Conservation (phyloP, 2,329 filamentous ascomycete genomes). For the Colletotrichum sp. region DNA sequence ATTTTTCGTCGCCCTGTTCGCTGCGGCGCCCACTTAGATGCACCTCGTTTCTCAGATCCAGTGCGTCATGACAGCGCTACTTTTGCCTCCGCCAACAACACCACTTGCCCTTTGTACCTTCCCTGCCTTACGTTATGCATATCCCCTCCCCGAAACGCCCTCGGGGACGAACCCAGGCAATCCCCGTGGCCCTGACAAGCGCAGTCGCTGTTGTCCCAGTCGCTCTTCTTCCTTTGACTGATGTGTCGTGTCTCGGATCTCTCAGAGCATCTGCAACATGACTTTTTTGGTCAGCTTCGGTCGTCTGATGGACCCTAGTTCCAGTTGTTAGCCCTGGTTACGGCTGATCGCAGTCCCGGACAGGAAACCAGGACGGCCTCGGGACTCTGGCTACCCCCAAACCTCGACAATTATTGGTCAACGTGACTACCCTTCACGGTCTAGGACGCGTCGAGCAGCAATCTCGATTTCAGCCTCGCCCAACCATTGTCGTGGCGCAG, state of each 20-base stretch:
- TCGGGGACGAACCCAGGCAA: background rate
- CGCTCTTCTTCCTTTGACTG: background rate
- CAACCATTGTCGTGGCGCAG: background rate
- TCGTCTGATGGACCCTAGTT: background rate
- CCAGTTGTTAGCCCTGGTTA: background rate
- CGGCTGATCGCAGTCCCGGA: background rate
- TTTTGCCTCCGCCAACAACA: background rate
- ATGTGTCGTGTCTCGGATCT: background rate
- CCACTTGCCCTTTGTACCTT: background rate
- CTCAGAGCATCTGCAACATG: conserved; percentile 3
- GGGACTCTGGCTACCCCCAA: background rate
- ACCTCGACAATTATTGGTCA: background rate
- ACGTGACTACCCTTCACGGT: background rate
- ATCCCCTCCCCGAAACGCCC: background rate
- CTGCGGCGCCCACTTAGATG: conserved; percentile 12
- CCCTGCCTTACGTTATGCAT: background rate
- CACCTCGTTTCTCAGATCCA: conserved; percentile 10
- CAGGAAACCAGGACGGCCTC: background rate
- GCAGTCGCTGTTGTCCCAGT: background rate
- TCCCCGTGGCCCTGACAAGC: background rate
- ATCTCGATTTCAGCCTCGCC: conserved; percentile 12
- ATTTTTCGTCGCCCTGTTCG: conserved; percentile 11
- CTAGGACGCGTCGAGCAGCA: background rate
- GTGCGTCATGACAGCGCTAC: conserved; percentile 17
- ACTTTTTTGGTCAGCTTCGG: background rate